phyloP scores from a whole-genome alignment of 148 eudicot genomes.

The Silene latifolia region DNA sequence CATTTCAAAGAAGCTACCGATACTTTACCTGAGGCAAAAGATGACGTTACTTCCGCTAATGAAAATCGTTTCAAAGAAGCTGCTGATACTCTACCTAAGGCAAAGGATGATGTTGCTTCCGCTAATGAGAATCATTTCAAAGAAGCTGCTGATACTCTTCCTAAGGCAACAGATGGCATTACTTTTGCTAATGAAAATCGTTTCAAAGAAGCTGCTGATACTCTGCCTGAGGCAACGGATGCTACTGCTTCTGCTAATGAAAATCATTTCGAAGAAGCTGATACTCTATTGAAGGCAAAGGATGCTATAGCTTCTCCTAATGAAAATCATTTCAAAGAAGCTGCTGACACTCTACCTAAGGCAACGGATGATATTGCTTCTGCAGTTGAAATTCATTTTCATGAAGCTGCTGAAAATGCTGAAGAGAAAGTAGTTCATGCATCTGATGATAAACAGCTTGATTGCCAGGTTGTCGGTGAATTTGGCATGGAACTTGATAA shows the following conservation, averaged over 20 bases:
- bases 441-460: slow-evolving; percentile 30
- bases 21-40: neutral
- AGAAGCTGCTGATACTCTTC: neutral
- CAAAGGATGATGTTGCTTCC: neutral
- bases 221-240: neutral
- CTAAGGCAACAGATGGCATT: neutral
- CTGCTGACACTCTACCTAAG: neutral
- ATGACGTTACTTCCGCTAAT: neutral
- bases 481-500: slow-evolving; percentile 28
- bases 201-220: slow-evolving; percentile 10
- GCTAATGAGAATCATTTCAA: neutral
- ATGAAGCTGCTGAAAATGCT: slow-evolving; percentile 19
- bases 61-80: neutral
- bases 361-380: neutral
- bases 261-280: neutral
- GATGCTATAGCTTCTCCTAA: neutral
- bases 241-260: neutral
- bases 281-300: neutral
- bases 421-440: slow-evolving; percentile 28
- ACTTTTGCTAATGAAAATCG: neutral
- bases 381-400: neutral
- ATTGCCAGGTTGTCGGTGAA: slow-evolving; percentile 30
- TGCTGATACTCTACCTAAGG: slow-evolving; percentile 1
- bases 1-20: slow-evolving; percentile 3
- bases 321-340: neutral